phyloP scores from a whole-genome alignment of 768 basidiomycete species.

The Leccinum obscurum region DNA sequence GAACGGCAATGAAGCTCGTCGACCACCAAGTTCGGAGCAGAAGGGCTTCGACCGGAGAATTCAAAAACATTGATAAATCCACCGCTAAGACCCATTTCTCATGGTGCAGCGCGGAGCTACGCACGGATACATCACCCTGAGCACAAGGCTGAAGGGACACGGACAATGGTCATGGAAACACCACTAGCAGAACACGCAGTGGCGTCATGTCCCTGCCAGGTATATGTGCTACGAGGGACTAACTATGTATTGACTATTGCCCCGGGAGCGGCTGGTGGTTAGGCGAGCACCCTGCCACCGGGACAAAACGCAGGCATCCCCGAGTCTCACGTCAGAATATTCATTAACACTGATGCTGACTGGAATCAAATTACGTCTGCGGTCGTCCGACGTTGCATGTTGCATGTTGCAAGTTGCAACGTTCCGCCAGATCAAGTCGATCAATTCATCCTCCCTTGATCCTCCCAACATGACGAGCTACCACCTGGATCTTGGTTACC shows the following conservation, averaged over 20 bases:
- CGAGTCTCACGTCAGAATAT: neutral
- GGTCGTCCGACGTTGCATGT: neutral
- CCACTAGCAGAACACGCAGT: conserved; percentile 20
- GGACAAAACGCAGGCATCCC: neutral
- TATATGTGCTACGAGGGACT: conserved; percentile 4
- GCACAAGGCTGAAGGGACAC: conserved; percentile 7
- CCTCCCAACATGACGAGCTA: neutral
- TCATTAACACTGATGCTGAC: neutral
- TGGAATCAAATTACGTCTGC: neutral
- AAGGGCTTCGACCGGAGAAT: neutral
- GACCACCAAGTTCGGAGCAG: neutral
- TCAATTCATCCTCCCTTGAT: neutral
- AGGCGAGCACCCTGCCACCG: neutral
- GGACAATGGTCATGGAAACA: conserved; percentile 1
- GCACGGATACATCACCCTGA: conserved; percentile 26
- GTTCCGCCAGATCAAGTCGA: conserved; percentile 9
- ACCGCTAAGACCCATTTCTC: conserved; percentile 17
- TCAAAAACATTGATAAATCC: neutral
- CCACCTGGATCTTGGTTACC: neutral
- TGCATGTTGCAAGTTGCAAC: neutral
- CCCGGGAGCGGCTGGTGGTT: conserved; percentile 10
- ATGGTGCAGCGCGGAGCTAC: conserved; percentile 18
- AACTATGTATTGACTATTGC: conserved; percentile 5
- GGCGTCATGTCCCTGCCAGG: conserved; percentile 22
- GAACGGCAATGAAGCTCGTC: neutral